A percentile compares a stretch with the other conserved stretches of the same genome.
Conservation (phyloP, 208 protist species). For the Crithidia thermophila region DNA sequence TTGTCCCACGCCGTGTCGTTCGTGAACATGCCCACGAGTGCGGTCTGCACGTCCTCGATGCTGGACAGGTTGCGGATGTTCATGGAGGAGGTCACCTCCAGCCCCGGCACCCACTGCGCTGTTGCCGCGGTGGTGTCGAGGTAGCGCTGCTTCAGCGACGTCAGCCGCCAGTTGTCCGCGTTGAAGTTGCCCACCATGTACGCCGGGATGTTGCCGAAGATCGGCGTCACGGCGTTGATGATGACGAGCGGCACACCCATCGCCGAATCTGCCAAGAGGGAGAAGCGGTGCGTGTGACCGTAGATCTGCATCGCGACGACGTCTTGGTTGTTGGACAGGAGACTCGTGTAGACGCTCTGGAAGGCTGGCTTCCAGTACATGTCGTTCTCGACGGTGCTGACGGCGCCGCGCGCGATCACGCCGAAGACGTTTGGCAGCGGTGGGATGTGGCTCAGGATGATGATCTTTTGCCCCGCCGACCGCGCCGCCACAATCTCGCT, state of each 20-base stretch:
- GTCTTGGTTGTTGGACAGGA: conserved; percentile 50
- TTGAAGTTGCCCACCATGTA: conserved; percentile 66
- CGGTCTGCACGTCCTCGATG: conserved; percentile 22
- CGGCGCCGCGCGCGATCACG: conserved; percentile 35
- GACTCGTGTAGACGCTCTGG: conserved; percentile 45
- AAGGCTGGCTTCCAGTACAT: conserved; percentile 80
- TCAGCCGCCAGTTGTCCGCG: conserved; percentile 29
- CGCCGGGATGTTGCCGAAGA: conserved; percentile 65
- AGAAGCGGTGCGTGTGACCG: conserved; percentile 82
- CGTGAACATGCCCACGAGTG: conserved; percentile 32
- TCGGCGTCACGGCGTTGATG: conserved; percentile 57
- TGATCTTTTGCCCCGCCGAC: conserved; percentile 50
- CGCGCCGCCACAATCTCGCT: conserved; percentile 42
- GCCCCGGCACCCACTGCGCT: conserved; percentile 35
- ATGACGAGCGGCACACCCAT: conserved; percentile 39
- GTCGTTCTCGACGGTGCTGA: conserved; percentile 34
- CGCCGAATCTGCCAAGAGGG: conserved; percentile 32
- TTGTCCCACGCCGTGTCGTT: conserved; percentile 48
- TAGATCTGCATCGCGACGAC: conserved; percentile 66
- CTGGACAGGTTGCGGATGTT: conserved; percentile 44
- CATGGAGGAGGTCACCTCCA: conserved; percentile 44
- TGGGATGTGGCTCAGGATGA: conserved; percentile 81
- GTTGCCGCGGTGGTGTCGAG: conserved; percentile 12
- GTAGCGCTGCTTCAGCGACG: conserved; percentile 55
- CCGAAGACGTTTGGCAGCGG: conserved; percentile 55